phyloP scores from a whole-genome alignment of 441 rosid genomes.

The Biscutella auriculata region DNA sequence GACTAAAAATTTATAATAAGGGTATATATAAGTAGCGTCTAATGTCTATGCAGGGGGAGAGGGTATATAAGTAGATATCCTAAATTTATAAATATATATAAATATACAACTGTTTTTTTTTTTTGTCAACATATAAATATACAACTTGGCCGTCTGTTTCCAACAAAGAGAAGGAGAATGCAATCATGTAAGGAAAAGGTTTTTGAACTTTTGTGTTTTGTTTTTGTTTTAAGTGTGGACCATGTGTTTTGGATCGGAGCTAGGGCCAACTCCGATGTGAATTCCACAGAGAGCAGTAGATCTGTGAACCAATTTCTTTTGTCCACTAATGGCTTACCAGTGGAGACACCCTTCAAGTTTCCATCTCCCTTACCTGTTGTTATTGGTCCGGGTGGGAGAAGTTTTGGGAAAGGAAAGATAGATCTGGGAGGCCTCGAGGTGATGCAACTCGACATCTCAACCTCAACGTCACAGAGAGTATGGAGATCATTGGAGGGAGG shows the following conservation, averaged over 20 bases:
- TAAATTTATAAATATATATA: too few species aligned
- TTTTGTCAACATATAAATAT: too few species aligned
- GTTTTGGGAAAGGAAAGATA: conserved; percentile 52
- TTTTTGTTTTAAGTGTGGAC: conserved; percentile 1
- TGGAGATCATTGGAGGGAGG: conserved; percentile 70
- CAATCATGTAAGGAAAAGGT: conserved; percentile 3
- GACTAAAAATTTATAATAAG: too few species aligned
- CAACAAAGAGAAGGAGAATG: too few species aligned
- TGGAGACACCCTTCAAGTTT: conserved; percentile 41
- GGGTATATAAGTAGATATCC: too few species aligned
- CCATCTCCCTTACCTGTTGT: conserved; percentile 49
- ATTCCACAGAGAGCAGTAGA: background rate
- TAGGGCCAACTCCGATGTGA: background rate
- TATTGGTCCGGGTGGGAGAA: conserved; percentile 44
- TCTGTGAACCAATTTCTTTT: background rate
- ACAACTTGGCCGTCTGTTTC: too few species aligned
- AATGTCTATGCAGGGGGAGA: too few species aligned
- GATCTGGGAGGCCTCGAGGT: conserved; percentile 72
- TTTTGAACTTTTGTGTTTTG: background rate
- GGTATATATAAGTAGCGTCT: too few species aligned
- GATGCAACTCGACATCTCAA: conserved; percentile 28
- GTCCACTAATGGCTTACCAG: conserved; percentile 20
- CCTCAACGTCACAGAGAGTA: conserved; percentile 34
- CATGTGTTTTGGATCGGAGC: conserved; percentile 10
- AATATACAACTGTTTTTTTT: too few species aligned